Conservation (phyloP, 2,329 filamentous ascomycete species). For the Clonostachys chloroleuca region DNA sequence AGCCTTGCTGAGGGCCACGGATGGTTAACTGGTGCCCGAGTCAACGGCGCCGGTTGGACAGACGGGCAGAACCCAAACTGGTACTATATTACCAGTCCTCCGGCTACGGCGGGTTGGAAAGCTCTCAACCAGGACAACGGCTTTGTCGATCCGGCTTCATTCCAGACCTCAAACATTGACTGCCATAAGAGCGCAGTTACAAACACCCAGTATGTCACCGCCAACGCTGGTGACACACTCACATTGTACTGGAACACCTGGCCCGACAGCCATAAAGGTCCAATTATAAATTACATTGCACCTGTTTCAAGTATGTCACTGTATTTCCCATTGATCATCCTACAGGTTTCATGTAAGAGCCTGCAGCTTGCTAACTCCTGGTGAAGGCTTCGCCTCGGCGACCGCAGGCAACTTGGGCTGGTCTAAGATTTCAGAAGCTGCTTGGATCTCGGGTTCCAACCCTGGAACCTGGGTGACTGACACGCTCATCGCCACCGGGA, state of each 20-base stretch:
- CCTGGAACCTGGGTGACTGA: slow-evolving; percentile 52
- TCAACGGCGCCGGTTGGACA: too few relatives aligned
- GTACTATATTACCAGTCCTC: too few relatives aligned
- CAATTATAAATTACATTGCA: slow-evolving; percentile 54
- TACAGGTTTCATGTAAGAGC: too few relatives aligned
- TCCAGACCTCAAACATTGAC: slow-evolving; percentile 24
- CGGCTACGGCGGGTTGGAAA: too few relatives aligned
- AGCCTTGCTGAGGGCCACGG: too few relatives aligned
- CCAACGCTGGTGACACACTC: slow-evolving; percentile 8
- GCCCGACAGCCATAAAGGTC: slow-evolving; percentile 56
- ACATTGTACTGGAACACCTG: slow-evolving; percentile 52
- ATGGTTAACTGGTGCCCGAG: too few relatives aligned
- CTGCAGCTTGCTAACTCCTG: too few relatives aligned
- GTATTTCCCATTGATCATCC: too few relatives aligned
- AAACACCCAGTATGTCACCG: slow-evolving; percentile 10
- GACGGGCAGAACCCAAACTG: too few relatives aligned
- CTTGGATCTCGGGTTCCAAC: slow-evolving; percentile 38
- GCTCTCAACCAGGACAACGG: slow-evolving; percentile 12
- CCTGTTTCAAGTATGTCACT: slow-evolving; percentile 7
- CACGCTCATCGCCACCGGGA: slow-evolving; percentile 37
- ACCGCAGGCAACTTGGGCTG: slow-evolving; percentile 48
- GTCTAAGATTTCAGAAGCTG: slow-evolving; percentile 55
- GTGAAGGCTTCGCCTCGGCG: slow-evolving; percentile 44
- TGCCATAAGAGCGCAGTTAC: slow-evolving; percentile 26
- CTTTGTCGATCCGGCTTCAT: slow-evolving; percentile 30